Percentiles rank a stretch among this genome's conserved stretches.
Evolutionary conservation across 257 asterid species (phyloP).

Genomic region (Capsicum baccatum): DNA sequence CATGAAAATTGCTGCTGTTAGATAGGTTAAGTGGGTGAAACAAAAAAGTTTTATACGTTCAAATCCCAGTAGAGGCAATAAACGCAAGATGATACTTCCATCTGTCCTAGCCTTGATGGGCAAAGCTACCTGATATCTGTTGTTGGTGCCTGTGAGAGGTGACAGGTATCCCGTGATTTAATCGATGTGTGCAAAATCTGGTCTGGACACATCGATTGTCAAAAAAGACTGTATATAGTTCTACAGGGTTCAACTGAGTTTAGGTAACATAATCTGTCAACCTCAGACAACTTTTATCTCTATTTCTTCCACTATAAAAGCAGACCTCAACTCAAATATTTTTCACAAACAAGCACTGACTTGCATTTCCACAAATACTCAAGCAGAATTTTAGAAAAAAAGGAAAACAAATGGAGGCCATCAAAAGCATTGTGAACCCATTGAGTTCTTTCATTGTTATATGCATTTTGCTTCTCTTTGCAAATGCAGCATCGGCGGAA

Average conservation of each 20-base stretch:
- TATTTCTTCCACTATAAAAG: constrained; percentile 48
- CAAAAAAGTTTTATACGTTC: constrained; percentile 42
- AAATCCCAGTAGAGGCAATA: too few relatives aligned
- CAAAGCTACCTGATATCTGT: too few relatives aligned
- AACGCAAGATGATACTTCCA: too few relatives aligned
- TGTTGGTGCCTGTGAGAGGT: too few relatives aligned
- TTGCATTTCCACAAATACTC: background rate
- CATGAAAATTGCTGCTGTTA: constrained; percentile 38
- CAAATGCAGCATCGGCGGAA: constrained; percentile 56
- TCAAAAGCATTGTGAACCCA: constrained; percentile 30
- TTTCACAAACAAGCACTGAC: constrained; percentile 35
- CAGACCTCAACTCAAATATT: constrained; percentile 35
- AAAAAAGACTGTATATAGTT: constrained; percentile 24
- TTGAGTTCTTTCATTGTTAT: constrained; percentile 37
- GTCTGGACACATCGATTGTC: too few relatives aligned
- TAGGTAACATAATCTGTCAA: constrained; percentile 54
- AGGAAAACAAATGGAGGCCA: constrained; percentile 39
- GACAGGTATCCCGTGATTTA: too few relatives aligned
- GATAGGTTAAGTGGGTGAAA: constrained; percentile 70
- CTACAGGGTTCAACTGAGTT: constrained; percentile 52
- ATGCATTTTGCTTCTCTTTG: constrained; percentile 41
- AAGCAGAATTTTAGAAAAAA: background rate
- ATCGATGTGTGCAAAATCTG: too few relatives aligned
- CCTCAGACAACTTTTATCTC: constrained; percentile 39
- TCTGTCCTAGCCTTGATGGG: too few relatives aligned